Conservation (phyloP, 805 yeast genomes). For the Saccharomycopsis sp. region DNA sequence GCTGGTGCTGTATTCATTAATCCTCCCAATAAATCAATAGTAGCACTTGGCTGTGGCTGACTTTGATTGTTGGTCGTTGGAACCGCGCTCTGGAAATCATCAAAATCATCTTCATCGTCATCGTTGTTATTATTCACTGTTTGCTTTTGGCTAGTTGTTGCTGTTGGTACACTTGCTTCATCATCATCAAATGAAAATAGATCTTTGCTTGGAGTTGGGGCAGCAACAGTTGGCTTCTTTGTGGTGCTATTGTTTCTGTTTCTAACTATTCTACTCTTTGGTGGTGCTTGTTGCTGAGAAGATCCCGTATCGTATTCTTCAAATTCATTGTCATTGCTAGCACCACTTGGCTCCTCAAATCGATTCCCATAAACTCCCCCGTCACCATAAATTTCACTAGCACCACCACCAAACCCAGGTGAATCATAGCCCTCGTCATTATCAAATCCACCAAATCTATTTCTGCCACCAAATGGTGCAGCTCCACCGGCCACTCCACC, state of each 20-base stretch:
- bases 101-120: conserved; percentile 69
- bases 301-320: conserved; percentile 53
- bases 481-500: conserved; percentile 20
- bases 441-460: conserved; percentile 2
- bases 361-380: conserved; percentile 66
- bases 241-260: conserved; percentile 27
- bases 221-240: conserved; percentile 28
- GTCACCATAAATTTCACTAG: conserved; percentile 48
- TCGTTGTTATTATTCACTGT: conserved; percentile 28
- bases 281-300: conserved; percentile 19
- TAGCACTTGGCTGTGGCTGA: conserved; percentile 5
- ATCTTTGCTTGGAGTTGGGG: conserved; percentile 35
- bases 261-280: conserved; percentile 27
- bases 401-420: conserved; percentile 15
- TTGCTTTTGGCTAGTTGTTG: conserved; percentile 22
- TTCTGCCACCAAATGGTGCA: conserved; percentile 2
- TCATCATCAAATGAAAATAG: conserved; percentile 40
- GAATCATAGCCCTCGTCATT: conserved; percentile 6
- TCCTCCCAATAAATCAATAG: conserved; percentile 12
- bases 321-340: conserved; percentile 36
- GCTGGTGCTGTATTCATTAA: conserved; percentile 1
- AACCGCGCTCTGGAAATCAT: conserved; percentile 69
- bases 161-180: conserved; percentile 23
- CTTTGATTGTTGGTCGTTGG: conserved; percentile 32
- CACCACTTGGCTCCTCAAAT: conserved; percentile 50